A percentile compares a stretch with the other conserved stretches of the same genome.
Evolutionary conservation across 306 rosid species (phyloP).

Genomic region (Rosa multiflora): DNA sequence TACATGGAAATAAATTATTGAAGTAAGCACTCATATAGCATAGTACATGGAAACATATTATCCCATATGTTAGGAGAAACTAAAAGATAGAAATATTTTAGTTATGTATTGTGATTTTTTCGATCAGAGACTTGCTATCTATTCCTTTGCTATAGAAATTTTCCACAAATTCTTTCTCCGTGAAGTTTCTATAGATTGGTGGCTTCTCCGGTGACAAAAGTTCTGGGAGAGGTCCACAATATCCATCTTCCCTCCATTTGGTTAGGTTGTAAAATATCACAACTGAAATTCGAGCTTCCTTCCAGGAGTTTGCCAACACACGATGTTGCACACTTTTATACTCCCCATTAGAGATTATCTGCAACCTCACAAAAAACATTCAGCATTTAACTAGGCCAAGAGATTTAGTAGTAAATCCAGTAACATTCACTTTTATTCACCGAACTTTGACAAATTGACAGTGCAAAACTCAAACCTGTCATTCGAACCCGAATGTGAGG

Average conservation of each 20-base stretch:
- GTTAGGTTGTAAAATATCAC: conserved; percentile 23
- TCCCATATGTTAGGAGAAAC: no score
- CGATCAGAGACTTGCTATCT: conserved; percentile 29
- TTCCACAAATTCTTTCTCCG: neutral
- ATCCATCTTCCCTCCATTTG: conserved; percentile 28
- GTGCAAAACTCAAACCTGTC: no score
- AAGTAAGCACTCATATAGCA: no score
- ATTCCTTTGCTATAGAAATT: conserved; percentile 29
- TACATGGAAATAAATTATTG: no score
- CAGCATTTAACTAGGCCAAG: no score
- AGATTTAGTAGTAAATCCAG: no score
- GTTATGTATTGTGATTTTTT: conserved; percentile 22
- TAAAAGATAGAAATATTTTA: no score
- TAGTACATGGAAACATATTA: no score
- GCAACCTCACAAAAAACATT: no score
- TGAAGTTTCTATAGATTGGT: conserved; percentile 32
- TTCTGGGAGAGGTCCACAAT: conserved; percentile 37
- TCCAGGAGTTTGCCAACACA: conserved; percentile 30
- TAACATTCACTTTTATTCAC: no score
- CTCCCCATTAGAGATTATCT: conserved; percentile 37
- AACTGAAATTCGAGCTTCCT: conserved; percentile 30
- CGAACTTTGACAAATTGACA: no score
- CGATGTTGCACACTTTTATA: conserved; percentile 37
- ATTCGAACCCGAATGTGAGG: no score
- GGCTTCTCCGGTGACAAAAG: conserved; percentile 26